A percentile compares a stretch with the other conserved stretches of the same genome.
Conservation (phyloP, 768 basidiomycete genomes). For the Pholiota molesta region DNA sequence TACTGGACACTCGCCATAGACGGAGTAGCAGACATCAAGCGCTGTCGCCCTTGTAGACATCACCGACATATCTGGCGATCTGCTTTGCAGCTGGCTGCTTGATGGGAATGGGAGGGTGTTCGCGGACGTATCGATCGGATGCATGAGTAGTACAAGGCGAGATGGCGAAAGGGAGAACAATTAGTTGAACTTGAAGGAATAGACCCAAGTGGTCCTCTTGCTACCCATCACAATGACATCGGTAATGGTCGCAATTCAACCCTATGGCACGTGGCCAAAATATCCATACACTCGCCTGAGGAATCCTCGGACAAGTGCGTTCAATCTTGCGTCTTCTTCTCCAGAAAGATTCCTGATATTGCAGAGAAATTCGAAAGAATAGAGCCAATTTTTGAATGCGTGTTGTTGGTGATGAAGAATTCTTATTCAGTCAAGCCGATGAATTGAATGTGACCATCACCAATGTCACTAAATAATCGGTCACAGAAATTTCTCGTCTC, state of each 20-base stretch:
- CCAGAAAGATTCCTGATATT: not conserved
- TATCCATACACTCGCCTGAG: not conserved
- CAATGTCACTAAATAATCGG: constrained; percentile 18
- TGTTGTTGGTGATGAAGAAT: not conserved
- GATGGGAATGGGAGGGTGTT: constrained; percentile 25
- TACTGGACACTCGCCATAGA: constrained; percentile 60
- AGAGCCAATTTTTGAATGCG: not conserved
- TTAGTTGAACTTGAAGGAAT: not conserved
- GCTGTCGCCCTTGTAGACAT: constrained; percentile 57
- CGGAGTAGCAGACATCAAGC: constrained; percentile 69
- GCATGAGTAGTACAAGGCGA: constrained; percentile 15
- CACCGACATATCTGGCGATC: constrained; percentile 37
- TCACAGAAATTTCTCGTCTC: constrained; percentile 31
- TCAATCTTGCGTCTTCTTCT: not conserved
- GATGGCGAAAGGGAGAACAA: not conserved
- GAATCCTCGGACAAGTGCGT: too few species aligned
- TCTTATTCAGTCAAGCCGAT: not conserved
- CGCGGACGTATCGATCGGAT: constrained; percentile 14
- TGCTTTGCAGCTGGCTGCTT: constrained; percentile 17
- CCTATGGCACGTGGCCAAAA: not conserved
- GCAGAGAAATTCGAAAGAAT: not conserved
- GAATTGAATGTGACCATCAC: constrained; percentile 4
- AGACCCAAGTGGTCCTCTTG: not conserved
- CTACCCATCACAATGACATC: not conserved
- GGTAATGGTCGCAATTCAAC: not conserved